phyloP scores from a whole-genome alignment of 352 stramenopile species.

The Globisporangium paroecandrum region DNA sequence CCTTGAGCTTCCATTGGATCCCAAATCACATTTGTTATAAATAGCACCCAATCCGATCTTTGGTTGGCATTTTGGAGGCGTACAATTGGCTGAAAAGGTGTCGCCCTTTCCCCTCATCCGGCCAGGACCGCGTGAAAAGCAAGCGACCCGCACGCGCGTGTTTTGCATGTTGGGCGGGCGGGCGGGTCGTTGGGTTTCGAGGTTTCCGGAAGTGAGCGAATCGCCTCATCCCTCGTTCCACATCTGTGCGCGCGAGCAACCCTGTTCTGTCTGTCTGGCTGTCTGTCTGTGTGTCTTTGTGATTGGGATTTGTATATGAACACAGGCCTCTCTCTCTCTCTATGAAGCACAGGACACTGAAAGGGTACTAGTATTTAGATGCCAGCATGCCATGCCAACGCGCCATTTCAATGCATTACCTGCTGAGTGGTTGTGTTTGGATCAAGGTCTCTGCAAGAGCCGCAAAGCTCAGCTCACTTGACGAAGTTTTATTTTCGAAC shows the following conservation, averaged over 20 bases:
- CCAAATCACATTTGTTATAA: background rate
- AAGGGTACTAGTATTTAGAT: background rate
- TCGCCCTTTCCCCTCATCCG: background rate
- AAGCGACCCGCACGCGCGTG: background rate
- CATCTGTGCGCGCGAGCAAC: slow-evolving; percentile 1
- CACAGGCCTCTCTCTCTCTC: background rate
- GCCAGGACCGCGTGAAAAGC: background rate
- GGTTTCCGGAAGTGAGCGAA: background rate
- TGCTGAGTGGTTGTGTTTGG: too few relatives aligned
- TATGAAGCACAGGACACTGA: background rate
- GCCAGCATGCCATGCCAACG: too few relatives aligned
- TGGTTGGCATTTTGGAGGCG: background rate
- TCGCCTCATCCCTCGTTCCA: slow-evolving; percentile 8
- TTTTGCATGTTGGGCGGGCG: background rate
- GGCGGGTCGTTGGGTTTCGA: background rate
- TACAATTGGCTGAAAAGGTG: background rate
- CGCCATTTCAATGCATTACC: too few relatives aligned
- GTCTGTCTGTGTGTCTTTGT: background rate
- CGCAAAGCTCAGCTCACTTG: too few relatives aligned
- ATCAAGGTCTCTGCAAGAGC: too few relatives aligned
- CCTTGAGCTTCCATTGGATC: background rate
- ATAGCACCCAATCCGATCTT: background rate
- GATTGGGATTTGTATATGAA: background rate
- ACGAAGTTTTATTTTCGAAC: too few relatives aligned
- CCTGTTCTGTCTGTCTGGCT: background rate